phyloP scores from a whole-genome alignment of 148 eudicot species.

The Rhododendron kiyosumense region DNA sequence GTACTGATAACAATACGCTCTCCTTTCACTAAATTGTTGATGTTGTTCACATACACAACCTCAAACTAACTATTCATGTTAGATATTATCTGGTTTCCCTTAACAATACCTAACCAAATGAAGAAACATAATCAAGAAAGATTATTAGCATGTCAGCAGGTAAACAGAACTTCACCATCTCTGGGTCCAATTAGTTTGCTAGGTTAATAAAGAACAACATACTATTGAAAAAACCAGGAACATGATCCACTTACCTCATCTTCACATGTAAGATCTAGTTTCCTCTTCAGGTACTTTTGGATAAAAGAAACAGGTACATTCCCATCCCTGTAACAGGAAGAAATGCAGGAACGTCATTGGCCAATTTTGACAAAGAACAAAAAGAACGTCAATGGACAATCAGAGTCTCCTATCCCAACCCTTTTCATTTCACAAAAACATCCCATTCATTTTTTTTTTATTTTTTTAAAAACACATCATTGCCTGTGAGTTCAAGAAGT shows the following conservation, averaged over 20 bases:
- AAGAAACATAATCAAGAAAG: not conserved
- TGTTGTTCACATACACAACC: not conserved
- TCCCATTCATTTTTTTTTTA: not conserved
- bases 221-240: not conserved
- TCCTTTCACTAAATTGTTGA: not conserved
- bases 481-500: not conserved
- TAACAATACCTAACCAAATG: not conserved
- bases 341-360: not conserved
- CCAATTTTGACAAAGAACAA: not conserved
- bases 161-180: not conserved
- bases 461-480: not conserved
- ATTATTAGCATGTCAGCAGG: not conserved
- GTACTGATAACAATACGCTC: not conserved
- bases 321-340: slow-evolving; percentile 48
- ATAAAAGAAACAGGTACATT: slow-evolving; percentile 55
- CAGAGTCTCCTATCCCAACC: not conserved
- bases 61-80: not conserved
- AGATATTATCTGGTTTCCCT: not conserved
- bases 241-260: slow-evolving; percentile 41
- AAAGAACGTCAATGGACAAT: not conserved
- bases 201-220: not conserved
- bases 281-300: slow-evolving; percentile 55
- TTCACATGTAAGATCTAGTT: slow-evolving; percentile 63
- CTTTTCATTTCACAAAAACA: not conserved
- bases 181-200: not conserved